Evolutionary conservation across 495 filamentous ascomycete genomes (phyloP).

Genomic region (Aspergillus steynii): DNA sequence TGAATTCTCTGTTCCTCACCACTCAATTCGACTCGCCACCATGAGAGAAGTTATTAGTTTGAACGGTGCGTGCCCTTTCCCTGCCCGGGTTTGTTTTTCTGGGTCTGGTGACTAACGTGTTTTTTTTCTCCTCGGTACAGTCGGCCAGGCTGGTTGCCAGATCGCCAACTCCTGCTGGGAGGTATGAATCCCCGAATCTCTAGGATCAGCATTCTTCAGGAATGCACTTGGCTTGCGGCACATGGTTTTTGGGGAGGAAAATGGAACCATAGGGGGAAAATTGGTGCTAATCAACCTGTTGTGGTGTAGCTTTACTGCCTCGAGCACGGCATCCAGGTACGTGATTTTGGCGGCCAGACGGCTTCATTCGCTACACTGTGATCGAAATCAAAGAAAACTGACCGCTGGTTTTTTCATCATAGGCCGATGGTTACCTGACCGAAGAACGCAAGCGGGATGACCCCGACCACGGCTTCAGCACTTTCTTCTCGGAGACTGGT

Average conservation of each 20-base stretch:
- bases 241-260: neutral
- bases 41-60: conserved; percentile 99
- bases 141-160: conserved; percentile 99
- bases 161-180: conserved; percentile 99
- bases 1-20: conserved; percentile 15
- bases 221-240: neutral
- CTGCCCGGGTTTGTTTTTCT: conserved; percentile 14
- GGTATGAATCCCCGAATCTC: conserved; percentile 54
- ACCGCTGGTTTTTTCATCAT: conserved; percentile 12
- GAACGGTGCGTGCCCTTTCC: conserved; percentile 73
- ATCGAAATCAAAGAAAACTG: neutral
- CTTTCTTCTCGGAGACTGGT: conserved; percentile 99
- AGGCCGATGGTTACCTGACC: conserved; percentile 98
- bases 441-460: conserved; percentile 97
- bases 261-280: neutral
- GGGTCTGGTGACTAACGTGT: conserved; percentile 23
- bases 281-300: conserved; percentile 29
- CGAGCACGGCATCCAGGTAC: conserved; percentile 98
- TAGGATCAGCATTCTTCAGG: neutral
- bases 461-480: conserved; percentile 97
- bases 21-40: conserved; percentile 44
- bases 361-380: neutral
- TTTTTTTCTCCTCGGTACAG: conserved; percentile 49
- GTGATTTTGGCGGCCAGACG: conserved; percentile 23
- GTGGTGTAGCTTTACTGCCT: conserved; percentile 90